A percentile compares a stretch with the other conserved stretches of the same genome.
Conservation (phyloP, 2,329 filamentous ascomycete genomes). For the Ophiocordyceps camponoti-rufipedis region DNA sequence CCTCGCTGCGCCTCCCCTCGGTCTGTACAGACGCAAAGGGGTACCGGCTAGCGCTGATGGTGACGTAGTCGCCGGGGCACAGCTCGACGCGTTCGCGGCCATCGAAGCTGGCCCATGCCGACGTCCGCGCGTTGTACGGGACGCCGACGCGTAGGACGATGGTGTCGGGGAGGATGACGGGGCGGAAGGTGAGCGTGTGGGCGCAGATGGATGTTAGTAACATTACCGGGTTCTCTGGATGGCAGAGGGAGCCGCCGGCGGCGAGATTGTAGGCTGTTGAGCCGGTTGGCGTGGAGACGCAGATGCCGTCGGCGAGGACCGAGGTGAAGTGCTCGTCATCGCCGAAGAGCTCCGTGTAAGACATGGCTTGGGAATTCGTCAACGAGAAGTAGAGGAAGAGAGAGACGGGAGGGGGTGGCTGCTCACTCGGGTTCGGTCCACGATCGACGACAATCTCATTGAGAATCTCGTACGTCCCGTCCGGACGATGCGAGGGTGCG, state of each 20-base stretch:
- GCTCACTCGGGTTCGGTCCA: conserved; percentile 76
- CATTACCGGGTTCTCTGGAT: conserved; percentile 93
- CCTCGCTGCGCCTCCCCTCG: conserved; percentile 49
- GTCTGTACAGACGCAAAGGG: conserved; percentile 65
- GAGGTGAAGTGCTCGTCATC: conserved; percentile 94
- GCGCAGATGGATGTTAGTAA: conserved; percentile 88
- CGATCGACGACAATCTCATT: conserved; percentile 96
- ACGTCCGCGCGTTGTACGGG: conserved; percentile 80
- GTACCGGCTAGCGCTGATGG: conserved; percentile 62
- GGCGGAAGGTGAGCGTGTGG: conserved; percentile 84
- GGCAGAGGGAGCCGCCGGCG: conserved; percentile 84
- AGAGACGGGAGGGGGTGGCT: background rate
- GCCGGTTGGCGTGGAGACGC: conserved; percentile 84
- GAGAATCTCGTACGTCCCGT: conserved; percentile 73
- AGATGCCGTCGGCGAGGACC: conserved; percentile 80
- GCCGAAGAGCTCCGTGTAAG: conserved; percentile 77
- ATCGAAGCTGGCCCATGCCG: conserved; percentile 96
- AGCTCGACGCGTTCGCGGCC: conserved; percentile 77
- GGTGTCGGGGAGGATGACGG: conserved; percentile 92
- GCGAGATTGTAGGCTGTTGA: conserved; percentile 93
- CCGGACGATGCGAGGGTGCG: conserved; percentile 67
- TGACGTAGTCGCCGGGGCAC: conserved; percentile 64
- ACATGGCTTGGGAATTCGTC: conserved; percentile 49
- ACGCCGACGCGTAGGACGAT: conserved; percentile 86
- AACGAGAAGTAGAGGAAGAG: background rate